phyloP scores from a whole-genome alignment of 148 eudicot genomes.

The Selenicereus undatus region DNA sequence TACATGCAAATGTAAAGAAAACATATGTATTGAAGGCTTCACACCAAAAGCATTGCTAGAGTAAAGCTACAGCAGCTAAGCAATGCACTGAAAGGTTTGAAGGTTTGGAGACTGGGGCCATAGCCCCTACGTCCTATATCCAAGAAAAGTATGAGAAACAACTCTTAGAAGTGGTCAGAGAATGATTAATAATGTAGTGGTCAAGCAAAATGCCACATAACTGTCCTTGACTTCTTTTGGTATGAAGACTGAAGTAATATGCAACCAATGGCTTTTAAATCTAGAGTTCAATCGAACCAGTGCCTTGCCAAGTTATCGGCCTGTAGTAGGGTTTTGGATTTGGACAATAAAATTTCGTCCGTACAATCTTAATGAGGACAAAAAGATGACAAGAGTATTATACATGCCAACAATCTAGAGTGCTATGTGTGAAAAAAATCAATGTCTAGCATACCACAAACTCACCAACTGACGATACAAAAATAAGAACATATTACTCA shows the following conservation, averaged over 20 bases:
- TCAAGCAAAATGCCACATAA: not conserved
- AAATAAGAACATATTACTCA: not conserved
- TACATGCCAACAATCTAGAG: too few species aligned
- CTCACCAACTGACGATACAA: not conserved
- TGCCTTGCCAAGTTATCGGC: not conserved
- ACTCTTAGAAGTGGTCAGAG: not conserved
- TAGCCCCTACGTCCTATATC: not conserved
- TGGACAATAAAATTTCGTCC: too few species aligned
- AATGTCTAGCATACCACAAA: not conserved
- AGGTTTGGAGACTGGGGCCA: not conserved
- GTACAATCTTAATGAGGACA: too few species aligned
- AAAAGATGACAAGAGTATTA: too few species aligned
- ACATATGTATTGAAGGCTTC: not conserved
- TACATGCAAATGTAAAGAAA: not conserved
- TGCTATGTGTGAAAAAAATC: not conserved
- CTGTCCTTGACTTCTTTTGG: not conserved
- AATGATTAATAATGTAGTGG: not conserved
- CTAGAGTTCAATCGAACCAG: not conserved
- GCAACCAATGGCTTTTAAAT: not conserved
- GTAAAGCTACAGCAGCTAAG: not conserved
- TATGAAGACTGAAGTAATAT: not conserved
- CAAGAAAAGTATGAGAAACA: not conserved
- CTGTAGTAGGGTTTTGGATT: not conserved
- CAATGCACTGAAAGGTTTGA: not conserved
- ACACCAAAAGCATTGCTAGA: not conserved